phyloP scores from a whole-genome alignment of 208 protist species.

The Leishmania amazonensis region DNA sequence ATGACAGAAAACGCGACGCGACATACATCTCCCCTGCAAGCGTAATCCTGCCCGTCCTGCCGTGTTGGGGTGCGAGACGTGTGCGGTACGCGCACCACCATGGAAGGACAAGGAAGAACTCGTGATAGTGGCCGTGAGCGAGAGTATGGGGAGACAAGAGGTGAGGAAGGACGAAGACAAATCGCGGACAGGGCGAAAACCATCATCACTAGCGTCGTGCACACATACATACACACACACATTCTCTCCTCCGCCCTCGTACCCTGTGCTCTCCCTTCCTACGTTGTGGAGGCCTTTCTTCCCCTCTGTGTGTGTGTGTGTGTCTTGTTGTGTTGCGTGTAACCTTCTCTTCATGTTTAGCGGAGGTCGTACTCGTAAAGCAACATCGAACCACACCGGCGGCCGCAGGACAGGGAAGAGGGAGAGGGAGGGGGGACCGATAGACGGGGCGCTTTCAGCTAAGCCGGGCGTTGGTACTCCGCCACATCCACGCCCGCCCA shows the following conservation, averaged over 20 bases:
- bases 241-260: neutral
- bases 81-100: neutral
- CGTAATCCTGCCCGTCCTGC: neutral
- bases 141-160: neutral
- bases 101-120: neutral
- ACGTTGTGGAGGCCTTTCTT: neutral
- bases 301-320: neutral
- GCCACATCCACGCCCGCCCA: neutral
- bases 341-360: neutral
- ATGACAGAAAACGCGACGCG: neutral
- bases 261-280: neutral
- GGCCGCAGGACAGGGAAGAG: neutral
- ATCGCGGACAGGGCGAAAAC: too few species aligned
- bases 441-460: neutral
- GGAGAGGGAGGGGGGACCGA: neutral
- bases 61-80: neutral
- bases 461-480: neutral
- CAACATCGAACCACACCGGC: neutral
- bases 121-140: neutral
- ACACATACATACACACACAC: slow-evolving; percentile 1
- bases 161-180: neutral
- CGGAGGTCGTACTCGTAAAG: neutral
- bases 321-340: too few species aligned
- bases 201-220: neutral
- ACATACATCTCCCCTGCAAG: too few species aligned